phyloP scores from a whole-genome alignment of 164 flowering plant genomes.

The Tetracentron sinense region DNA sequence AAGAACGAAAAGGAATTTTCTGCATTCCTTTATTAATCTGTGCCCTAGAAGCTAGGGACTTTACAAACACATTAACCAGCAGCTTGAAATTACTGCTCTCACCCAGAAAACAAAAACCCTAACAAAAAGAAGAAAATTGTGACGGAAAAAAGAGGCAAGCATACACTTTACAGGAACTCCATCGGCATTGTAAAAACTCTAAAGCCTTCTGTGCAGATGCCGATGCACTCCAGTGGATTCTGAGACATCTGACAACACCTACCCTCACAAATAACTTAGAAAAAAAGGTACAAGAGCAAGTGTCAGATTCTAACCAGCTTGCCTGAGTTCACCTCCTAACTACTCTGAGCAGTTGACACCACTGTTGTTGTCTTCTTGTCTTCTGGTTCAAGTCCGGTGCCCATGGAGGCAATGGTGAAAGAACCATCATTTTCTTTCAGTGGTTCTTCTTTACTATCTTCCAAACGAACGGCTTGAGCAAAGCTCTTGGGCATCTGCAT shows the following conservation, averaged over 20 bases:
- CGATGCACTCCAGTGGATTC: conserved; percentile 10
- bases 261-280: conserved; percentile 6
- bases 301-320: conserved; percentile 14
- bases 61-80: conserved; percentile 15
- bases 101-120: conserved; percentile 3
- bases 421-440: conserved; percentile 25
- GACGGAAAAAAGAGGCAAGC: conserved; percentile 12
- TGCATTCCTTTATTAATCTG: conserved; percentile 14
- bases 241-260: conserved; percentile 10
- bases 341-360: conserved; percentile 23
- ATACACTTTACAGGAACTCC: conserved; percentile 27
- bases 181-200: conserved; percentile 7
- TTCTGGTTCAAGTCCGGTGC: conserved; percentile 25
- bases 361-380: conserved; percentile 17
- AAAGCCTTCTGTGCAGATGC: background rate
- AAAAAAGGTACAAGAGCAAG: background rate
- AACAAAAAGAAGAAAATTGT: conserved; percentile 12
- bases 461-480: conserved; percentile 56
- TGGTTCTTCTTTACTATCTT: conserved; percentile 36
- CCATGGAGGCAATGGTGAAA: conserved; percentile 20
- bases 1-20: too few relatives aligned
- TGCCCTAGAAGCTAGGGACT: conserved; percentile 6
- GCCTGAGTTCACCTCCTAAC: conserved; percentile 14
- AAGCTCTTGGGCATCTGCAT: conserved; percentile 61
- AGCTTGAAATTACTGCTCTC: conserved; percentile 18